phyloP scores from a whole-genome alignment of 2,329 filamentous ascomycete species.

The Diaporthe velutina region DNA sequence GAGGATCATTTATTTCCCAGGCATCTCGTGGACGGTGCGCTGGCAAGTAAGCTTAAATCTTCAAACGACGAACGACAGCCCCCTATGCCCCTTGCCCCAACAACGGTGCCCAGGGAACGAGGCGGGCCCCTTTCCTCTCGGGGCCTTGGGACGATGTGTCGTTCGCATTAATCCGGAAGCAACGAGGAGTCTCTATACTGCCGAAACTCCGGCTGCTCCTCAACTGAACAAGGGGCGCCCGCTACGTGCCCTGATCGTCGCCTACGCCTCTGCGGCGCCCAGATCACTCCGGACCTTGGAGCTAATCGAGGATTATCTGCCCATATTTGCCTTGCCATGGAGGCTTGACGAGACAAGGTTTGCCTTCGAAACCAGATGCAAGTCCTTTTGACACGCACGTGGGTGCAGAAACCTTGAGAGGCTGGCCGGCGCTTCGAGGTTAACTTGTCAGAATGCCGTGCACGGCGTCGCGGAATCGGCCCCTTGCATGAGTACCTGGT shows the following conservation, averaged over 20 bases:
- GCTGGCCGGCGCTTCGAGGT: constrained; percentile 2
- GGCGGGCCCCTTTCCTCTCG: not conserved
- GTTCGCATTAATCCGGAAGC: constrained; percentile 8
- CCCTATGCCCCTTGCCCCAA: not conserved
- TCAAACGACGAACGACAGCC: constrained; percentile 1
- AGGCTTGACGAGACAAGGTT: constrained; percentile 24
- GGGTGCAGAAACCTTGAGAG: constrained; percentile 19
- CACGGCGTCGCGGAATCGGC: constrained; percentile 21
- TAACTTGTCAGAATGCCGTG: constrained; percentile 6
- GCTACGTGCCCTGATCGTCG: not conserved
- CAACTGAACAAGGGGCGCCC: not conserved
- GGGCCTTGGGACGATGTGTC: not conserved
- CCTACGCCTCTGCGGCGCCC: not conserved
- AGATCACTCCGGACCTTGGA: not conserved
- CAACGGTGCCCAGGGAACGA: not conserved
- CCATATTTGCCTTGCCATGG: constrained; percentile 21
- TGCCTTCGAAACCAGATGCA: constrained; percentile 28
- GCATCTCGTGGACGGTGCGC: not conserved
- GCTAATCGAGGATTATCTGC: constrained; percentile 25
- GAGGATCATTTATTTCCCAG: not conserved
- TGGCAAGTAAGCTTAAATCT: constrained; percentile 27
- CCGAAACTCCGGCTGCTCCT: constrained; percentile 21
- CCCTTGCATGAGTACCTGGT: constrained; percentile 8
- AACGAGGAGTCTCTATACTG: constrained; percentile 25
- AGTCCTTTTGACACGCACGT: constrained; percentile 28